Conservation (phyloP, 2,329 filamentous ascomycete species). For the Teratosphaeria destructans region DNA sequence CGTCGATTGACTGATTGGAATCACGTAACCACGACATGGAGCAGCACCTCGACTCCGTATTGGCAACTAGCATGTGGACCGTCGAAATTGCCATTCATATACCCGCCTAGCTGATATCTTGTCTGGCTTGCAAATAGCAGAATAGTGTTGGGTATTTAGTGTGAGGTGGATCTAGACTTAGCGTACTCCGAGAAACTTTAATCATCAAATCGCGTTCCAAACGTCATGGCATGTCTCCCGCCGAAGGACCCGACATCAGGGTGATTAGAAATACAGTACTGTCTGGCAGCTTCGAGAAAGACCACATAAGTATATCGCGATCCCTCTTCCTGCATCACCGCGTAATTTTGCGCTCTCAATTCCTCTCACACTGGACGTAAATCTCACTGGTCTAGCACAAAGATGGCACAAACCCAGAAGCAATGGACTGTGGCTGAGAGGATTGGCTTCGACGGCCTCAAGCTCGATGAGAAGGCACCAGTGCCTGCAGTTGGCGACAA, state of each 20-base stretch:
- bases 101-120: no score
- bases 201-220: neutral
- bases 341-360: neutral
- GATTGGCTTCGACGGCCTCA: slow-evolving; percentile 52
- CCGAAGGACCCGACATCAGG: neutral
- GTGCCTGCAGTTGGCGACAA: slow-evolving; percentile 56
- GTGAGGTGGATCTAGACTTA: neutral
- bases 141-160: neutral
- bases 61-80: no score
- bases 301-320: neutral
- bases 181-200: neutral
- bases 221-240: neutral
- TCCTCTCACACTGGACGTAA: neutral
- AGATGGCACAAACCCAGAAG: slow-evolving; percentile 33
- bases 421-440: slow-evolving; percentile 48
- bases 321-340: neutral
- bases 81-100: no score
- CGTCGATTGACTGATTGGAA: no score
- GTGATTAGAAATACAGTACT: neutral
- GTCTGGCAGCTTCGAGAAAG: neutral
- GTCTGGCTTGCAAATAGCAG: neutral
- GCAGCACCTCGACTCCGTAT: no score
- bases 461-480: slow-evolving; percentile 40
- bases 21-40: no score
- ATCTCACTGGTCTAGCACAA: neutral